Evolutionary conservation across 305 asterid species (phyloP).

Genomic region (Withania somnifera): DNA sequence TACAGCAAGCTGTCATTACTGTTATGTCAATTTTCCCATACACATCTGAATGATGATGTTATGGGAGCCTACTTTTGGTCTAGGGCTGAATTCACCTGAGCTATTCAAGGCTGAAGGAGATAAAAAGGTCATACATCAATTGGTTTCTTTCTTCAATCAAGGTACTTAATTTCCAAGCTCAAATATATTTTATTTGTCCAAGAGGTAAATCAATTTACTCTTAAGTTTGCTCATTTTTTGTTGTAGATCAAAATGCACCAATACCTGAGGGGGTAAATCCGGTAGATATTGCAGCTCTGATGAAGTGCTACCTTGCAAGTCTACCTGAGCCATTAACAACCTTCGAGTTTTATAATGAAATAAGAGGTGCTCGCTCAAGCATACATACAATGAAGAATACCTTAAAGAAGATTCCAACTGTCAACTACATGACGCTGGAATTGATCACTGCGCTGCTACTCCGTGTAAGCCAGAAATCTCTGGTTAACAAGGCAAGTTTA

Average conservation of each 20-base stretch:
- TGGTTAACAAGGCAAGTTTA: constrained; percentile 47
- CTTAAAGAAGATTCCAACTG: constrained; percentile 61
- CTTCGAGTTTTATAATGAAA: constrained; percentile 53
- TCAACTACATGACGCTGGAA: constrained; percentile 69
- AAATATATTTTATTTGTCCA: neutral
- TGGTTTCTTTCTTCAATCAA: constrained; percentile 59
- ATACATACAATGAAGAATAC: constrained; percentile 48
- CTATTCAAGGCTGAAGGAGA: constrained; percentile 70
- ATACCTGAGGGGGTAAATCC: constrained; percentile 57
- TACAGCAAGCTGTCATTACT: neutral
- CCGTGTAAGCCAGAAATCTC: constrained; percentile 68
- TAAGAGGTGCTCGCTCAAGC: constrained; percentile 54
- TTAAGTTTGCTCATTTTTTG: neutral
- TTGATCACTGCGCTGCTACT: constrained; percentile 58
- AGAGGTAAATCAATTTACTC: neutral
- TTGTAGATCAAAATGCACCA: constrained; percentile 49
- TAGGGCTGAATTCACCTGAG: constrained; percentile 58
- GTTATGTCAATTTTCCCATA: neutral
- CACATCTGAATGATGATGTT: neutral
- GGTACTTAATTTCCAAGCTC: constrained; percentile 27
- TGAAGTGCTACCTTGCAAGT: constrained; percentile 68
- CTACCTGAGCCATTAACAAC: constrained; percentile 71
- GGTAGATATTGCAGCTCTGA: constrained; percentile 56
- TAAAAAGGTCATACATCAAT: constrained; percentile 45
- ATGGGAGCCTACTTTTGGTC: constrained; percentile 7